These are phyloP conservation scores for Meredithiella fracta DNA, from an alignment of 2,329 filamentous ascomycete genomes.

Conservation along the genomic window DNA sequence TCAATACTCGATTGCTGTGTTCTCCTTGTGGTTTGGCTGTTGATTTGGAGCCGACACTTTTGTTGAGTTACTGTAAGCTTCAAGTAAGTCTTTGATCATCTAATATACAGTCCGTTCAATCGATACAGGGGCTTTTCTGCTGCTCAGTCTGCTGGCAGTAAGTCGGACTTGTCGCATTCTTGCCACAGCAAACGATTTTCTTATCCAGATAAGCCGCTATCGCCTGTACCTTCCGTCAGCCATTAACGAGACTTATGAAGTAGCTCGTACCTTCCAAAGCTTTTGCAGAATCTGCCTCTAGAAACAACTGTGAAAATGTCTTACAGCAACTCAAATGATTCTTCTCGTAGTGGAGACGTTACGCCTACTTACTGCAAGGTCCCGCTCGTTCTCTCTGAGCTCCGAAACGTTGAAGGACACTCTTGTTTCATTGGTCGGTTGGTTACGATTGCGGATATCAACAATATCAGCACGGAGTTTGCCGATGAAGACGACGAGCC, in stretches of 20 bases:
- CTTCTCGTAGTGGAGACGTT: neutral
- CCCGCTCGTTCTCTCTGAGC: neutral
- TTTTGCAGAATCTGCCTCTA: neutral
- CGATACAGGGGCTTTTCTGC: too few species aligned
- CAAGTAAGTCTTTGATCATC: too few species aligned
- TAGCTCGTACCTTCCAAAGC: neutral
- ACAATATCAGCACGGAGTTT: neutral
- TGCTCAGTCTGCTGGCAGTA: too few species aligned
- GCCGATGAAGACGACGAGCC: neutral
- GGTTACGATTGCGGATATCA: conserved; percentile 1
- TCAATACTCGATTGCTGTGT: too few species aligned
- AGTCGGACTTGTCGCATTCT: neutral
- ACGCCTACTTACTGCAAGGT: neutral
- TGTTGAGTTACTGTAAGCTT: too few species aligned
- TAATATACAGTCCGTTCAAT: too few species aligned
- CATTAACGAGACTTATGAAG: neutral
- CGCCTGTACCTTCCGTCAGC: neutral
- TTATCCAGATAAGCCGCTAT: neutral
- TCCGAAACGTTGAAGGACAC: neutral
- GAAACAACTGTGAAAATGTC: neutral
- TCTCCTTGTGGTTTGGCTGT: too few species aligned
- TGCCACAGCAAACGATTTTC: neutral
- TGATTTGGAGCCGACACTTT: too few species aligned
- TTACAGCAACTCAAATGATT: neutral
- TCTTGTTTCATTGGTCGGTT: conserved; percentile 2